Base-by-base conservation (phyloP, 176 grass and related monocot genomes). In the Phyllostachys edulis region DNA sequence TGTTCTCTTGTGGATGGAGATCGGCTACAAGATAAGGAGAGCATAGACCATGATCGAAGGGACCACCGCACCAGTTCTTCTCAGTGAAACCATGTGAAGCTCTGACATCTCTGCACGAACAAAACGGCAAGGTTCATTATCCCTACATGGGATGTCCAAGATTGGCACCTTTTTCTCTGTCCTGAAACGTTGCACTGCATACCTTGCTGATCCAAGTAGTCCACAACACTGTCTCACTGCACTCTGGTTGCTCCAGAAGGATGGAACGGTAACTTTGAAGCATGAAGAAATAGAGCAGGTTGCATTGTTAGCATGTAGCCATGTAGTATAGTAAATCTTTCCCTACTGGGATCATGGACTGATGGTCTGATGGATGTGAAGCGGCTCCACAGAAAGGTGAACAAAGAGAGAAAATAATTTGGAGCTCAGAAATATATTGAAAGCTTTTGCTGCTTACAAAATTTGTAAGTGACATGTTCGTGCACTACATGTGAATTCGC, bases 11-110 rank as follows among this genome's bases (percentile, higher is more conserved):
- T 46, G 34, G n/a, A 63, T 76, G 51, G 50, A 89, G 34, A 5
- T 84, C 27, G 16, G 36, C 17, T 37, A 36, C 20, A 68, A 21
- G 45, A 44, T 52, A 78, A 73, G 49, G 16, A 21, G 56, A 49
- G 55, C 3, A 36, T 20, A 61, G 63, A 68, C 71, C 60, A 66
- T 55, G 36, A 61, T 76, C 46, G 23, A 84, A 11, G 21, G 77
- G 72, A 78, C 88, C 79, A 9, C 55, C 10, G 10, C 36, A 89
- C 20, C 88, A 40, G 69, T 69, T 82, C 49, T 38, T 52, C 49
- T 68, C 71, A 47, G 64, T 77, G 79, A 71, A 86, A 78, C 88
- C 88, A 83, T 79, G 84, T 86, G 79, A 49, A 57, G 24, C 12
- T 9, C 83, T 90, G 88, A 34, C 84, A 47, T 57, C 16, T 73